Base-by-base conservation (phyloP, 2,329 filamentous ascomycete species). In the Lasiodiplodia citricola region DNA sequence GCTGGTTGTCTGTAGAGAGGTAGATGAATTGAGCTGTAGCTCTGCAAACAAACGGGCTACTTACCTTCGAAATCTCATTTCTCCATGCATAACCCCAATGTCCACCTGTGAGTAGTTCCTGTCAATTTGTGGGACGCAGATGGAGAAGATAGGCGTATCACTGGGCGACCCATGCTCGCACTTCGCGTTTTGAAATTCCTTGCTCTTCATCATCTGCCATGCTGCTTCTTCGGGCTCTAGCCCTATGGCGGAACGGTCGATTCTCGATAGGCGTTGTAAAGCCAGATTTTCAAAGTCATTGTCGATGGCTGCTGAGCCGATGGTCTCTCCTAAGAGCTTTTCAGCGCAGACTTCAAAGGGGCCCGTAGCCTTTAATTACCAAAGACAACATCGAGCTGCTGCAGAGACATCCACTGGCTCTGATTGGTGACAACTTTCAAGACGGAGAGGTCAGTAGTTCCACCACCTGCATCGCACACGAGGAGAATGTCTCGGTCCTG, bases 391-490 rank as follows among this genome's bases (percentile, higher is more conserved):
- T 80, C 78, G n/a, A 80, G 72, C 58, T 81, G 76, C 64, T 76
- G 71, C 11, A 79, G 70, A 28, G 55, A 66, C 62, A 80, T 74
- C 14, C 75, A 69, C 54, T 74, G 72, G 56, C 75, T 72, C n/a
- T 73, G 58, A 2, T 72, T 72, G 25, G 73, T 71, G 18, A 72
- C 74, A 1, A 82, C 77, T n/a, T 75, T 74, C 1, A 83, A 74
- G 0, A 81, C 77, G 4, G 75, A 78, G 7, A 82, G 64, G 70
- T 83, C 81, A 18, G 79, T 80, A 0, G 84, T 86, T 6, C 84
- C 84, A 50, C 84, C 84, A 8, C 85, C 84, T 35, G 81, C 82
- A 74, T 86, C 84, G 70, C 84, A 86, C 1, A 86, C 81, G 3
- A 86, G 75, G 3, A 86, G 74, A 2, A 83, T 77, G 69, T 86